A percentile compares a stretch with the other conserved stretches of the same genome.
Conservation (phyloP, 331 rosid genomes). For the Pyracantha coccinea region DNA sequence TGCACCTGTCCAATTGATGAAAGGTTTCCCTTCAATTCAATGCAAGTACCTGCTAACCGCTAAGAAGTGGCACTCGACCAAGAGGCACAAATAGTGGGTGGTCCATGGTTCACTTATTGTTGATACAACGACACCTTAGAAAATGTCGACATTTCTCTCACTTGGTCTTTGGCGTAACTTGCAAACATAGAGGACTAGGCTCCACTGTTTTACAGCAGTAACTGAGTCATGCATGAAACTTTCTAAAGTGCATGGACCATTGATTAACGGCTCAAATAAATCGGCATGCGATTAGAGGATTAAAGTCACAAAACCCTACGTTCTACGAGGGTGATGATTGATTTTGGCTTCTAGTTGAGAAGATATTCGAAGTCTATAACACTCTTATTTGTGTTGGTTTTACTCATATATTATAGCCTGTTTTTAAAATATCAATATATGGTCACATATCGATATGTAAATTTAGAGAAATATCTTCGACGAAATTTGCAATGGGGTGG, state of each 20-base stretch:
- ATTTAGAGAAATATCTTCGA: too few species aligned
- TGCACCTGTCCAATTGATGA: slow-evolving; percentile 11
- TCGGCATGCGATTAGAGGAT: too few species aligned
- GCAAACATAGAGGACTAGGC: not conserved
- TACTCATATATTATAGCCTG: too few species aligned
- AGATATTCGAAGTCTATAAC: too few species aligned
- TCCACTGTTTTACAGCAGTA: not conserved
- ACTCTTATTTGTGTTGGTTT: too few species aligned
- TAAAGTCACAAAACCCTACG: too few species aligned
- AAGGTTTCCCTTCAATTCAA: not conserved
- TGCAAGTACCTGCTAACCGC: not conserved
- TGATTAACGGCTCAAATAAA: too few species aligned
- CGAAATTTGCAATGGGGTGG: not conserved
- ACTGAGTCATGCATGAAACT: not conserved
- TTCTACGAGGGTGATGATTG: too few species aligned
- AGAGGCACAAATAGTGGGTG: slow-evolving; percentile 5
- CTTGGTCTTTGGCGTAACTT: not conserved
- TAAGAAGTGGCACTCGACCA: not conserved
- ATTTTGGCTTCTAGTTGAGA: too few species aligned
- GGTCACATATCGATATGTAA: too few species aligned
- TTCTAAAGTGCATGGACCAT: not conserved
- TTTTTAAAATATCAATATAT: too few species aligned
- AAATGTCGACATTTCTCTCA: not conserved
- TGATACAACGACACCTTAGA: not conserved
- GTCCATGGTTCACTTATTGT: slow-evolving; percentile 15